Base-by-base conservation (phyloP, 2,329 filamentous ascomycete species). In the Botrytis aclada region DNA sequence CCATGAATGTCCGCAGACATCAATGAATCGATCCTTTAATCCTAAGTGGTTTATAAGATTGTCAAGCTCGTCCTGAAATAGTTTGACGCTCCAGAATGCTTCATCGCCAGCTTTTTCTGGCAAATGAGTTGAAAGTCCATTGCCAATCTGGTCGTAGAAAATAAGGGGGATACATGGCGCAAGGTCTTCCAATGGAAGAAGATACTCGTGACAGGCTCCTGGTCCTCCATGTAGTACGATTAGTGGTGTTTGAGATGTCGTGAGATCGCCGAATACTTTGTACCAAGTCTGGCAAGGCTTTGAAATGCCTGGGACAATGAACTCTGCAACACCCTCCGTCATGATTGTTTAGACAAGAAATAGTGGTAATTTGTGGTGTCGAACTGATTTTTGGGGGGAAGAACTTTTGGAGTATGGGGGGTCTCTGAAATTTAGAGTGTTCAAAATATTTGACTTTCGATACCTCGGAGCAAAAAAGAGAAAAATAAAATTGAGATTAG, bases 81-180 rank as follows among this genome's bases (percentile, higher is more conserved):
- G 81, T 4, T 84, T 79, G 0, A 82, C 75, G 0, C 80, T 81
- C 85, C 86, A 88, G 79, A 88, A 87, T 0, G 73, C 72, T 6
- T 72, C 69, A 67, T 86, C 84, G 32, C 84, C 83, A 12, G 79
- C 79, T 73, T 84, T 85, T 37, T 86, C 83, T 0, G 77, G 82
- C 12, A 88, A 80, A 71, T 84, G 85, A 0, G 86, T 88, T 2
- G 83, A 86, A 8, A 76, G 76, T 3, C 85, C 87, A 74, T 83
- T 84, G 34, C 86, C 86, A 67, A 88, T 81, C 72, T 88, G 86
- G 76, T 88, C 86, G 78, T 88, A 88, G 77, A 87, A 83, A 47
- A 88, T 78, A 1, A 88, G 78, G 0, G 86, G 85, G 6, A 83
- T 81, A 45, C 77, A 77, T 74, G 54, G 29, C 0, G 69, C 61